Conservation (phyloP, 2,329 filamentous ascomycete genomes). For the Fusarium burgessii region DNA sequence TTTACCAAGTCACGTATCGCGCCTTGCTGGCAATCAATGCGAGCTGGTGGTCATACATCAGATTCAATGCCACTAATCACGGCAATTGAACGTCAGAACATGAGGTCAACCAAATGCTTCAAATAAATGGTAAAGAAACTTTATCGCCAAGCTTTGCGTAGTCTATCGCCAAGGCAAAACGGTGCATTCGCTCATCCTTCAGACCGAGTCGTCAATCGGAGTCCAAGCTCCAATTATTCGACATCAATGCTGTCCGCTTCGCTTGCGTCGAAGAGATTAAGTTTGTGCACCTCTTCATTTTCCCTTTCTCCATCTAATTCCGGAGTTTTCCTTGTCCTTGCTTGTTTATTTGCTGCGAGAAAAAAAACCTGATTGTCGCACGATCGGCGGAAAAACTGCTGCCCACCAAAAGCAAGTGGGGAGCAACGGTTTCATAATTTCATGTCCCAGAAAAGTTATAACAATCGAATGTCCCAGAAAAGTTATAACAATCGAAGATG, state of each 20-base stretch:
- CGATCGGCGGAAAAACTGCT: slow-evolving; percentile 22
- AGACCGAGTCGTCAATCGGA: slow-evolving; percentile 21
- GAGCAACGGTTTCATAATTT: slow-evolving; percentile 11
- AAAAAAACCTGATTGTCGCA: slow-evolving; percentile 28
- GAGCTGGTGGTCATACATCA: background rate
- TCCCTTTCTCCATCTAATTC: slow-evolving; percentile 17
- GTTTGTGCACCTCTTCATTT: background rate
- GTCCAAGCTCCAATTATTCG: background rate
- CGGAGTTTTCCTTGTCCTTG: background rate
- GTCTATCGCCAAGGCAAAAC: slow-evolving; percentile 9
- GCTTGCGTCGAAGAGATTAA: slow-evolving; percentile 3
- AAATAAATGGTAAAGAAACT: slow-evolving; percentile 1
- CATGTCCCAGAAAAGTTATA: background rate
- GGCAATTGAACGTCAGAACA: background rate
- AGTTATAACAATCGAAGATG: background rate
- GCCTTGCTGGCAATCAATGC: background rate
- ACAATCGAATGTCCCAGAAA: background rate
- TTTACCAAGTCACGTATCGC: background rate
- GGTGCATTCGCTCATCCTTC: background rate
- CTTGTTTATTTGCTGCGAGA: background rate
- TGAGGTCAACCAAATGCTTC: background rate
- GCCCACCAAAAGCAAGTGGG: background rate
- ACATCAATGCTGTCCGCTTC: background rate
- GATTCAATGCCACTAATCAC: background rate
- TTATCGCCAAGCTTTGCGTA: slow-evolving; percentile 19